Base-by-base conservation (phyloP, 208 protist genomes). In the Leishmania martiniquensis region DNA sequence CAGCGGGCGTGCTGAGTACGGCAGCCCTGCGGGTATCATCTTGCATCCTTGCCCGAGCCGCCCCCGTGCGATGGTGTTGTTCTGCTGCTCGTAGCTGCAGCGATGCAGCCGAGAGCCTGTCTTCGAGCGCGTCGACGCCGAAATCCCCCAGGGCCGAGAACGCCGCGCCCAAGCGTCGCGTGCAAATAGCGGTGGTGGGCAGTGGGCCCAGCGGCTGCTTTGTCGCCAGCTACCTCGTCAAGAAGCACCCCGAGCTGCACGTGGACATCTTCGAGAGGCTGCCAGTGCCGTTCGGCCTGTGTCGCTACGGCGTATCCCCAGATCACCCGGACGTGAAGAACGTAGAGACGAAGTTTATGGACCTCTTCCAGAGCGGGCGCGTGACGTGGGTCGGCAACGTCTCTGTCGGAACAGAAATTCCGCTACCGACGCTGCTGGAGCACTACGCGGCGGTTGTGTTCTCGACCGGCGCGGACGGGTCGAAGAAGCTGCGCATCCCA, bases 271-370 rank as follows among this genome's bases (percentile, higher is more conserved):
- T 95, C 72, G 98, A 99, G 81, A 81, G 92, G 10, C 85, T 99
- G 44, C 98, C 98, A 0, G 96, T 98, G 59, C 98, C 98, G 0
- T 99, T 97, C 76, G 98, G 98, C n/a, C 83, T 99, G 17, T 98
- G 97, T 55, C 94, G 98, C 70, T 99, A 98, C 88, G 98, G 98
- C 51, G 98, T 99, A 17, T 97, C 98, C 7, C 98, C 98, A 1
- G 98, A 99, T 82, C 98, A 99, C 83, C 98, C 94, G 1, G 98
- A 99, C 73, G 98, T 99, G 63, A 99, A 99, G 78, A 97, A 98
- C 71, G 96, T 99, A 42, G 93, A 94, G 82, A 89, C 91, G 70
- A 91, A 97, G 75, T 99, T 98, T 73, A 77, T 94, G 68, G 75
- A 93, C 39, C 86, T 98, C 66, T 95, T 96, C 77, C 84, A 91